Evolutionary conservation across 371 early-diverging fungal species (phyloP), one percentile per base, ranked within the genome.

Genomic region (Mucor mucedo): DNA sequence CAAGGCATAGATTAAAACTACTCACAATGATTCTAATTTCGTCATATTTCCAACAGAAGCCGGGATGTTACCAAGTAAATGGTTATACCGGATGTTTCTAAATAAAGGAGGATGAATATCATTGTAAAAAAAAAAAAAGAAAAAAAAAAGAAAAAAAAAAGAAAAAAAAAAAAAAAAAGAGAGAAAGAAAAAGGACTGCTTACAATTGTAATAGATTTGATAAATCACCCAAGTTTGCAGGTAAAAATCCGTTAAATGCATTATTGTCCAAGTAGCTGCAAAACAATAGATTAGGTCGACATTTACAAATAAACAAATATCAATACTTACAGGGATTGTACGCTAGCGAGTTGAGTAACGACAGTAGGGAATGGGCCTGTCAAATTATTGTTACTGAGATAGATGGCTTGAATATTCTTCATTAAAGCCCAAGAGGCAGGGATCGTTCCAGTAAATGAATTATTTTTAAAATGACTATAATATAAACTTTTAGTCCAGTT

Each of bases 391-490:
- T 79, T 78, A 35, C 76, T 77, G 47, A 76, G 58, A 41, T 72
- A 78, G 1, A 78, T 52, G n/a, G 40, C 64, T 60, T 53, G 16
- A 16, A 74, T 32, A 1, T 55, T 49, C 13, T 42, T 60, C 61
- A 69, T 48, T 8, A 28, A 61, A 2, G 60, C 57, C 82, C 82
- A 78, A 6, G 68, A 59, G 33, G 48, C 62, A 30, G 82, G 82
- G 16, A 82, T 72, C 0, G 73, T 58, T 4, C 82, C 82, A 32
- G 72, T 60, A 53, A 79, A 66, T 0, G 75, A 68, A 67, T 82
- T 82, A 50, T 78, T 79, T 50, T 71, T 72, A 16, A 82, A 66
- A 58, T 82, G 82, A 30, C 79, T 82, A 53, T 8, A 52, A 52
- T 49, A 48, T 4, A 33, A 52, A 50, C 9, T 58, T 45, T 44